A percentile compares a stretch with the other conserved stretches of the same genome.
phyloP scores from a whole-genome alignment of 805 yeast genomes.

The Yarrowia sp. region DNA sequence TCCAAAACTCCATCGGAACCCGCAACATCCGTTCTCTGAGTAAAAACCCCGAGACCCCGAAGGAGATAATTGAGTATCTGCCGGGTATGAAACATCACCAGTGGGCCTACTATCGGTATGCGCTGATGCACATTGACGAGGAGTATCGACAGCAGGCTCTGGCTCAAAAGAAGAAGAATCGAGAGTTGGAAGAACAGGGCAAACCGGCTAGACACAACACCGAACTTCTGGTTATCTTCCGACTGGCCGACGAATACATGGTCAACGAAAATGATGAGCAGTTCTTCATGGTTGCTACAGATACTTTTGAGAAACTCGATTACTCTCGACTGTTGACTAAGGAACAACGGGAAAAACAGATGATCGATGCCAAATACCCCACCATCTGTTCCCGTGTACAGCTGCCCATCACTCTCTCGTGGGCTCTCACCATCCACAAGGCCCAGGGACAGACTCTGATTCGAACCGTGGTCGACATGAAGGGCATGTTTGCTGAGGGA shows the following conservation, averaged over 20 bases:
- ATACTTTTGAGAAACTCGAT: background rate
- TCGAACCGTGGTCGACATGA: slow-evolving; percentile 71
- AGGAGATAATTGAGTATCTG: background rate
- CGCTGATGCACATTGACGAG: slow-evolving; percentile 15
- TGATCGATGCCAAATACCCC: background rate
- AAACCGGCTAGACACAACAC: background rate
- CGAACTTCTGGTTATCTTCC: background rate
- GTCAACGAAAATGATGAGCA: background rate
- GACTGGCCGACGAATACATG: background rate
- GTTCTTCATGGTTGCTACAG: background rate
- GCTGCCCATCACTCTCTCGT: slow-evolving; percentile 79
- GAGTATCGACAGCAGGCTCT: slow-evolving; percentile 4
- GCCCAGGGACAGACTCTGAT: slow-evolving; percentile 90
- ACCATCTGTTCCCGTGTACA: slow-evolving; percentile 41
- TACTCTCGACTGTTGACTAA: background rate
- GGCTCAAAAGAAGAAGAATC: background rate
- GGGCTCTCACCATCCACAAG: slow-evolving; percentile 95
- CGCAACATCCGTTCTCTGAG: background rate
- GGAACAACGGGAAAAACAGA: background rate
- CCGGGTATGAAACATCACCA: background rate
- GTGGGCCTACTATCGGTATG: background rate
- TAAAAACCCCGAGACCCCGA: background rate
- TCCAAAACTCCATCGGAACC: background rate
- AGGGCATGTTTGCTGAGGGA: slow-evolving; percentile 77
- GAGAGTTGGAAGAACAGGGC: background rate